Percentiles rank a stretch among this genome's conserved stretches.
phyloP scores from a whole-genome alignment of 257 asterid genomes.

The Parsonsia alboflavescens region DNA sequence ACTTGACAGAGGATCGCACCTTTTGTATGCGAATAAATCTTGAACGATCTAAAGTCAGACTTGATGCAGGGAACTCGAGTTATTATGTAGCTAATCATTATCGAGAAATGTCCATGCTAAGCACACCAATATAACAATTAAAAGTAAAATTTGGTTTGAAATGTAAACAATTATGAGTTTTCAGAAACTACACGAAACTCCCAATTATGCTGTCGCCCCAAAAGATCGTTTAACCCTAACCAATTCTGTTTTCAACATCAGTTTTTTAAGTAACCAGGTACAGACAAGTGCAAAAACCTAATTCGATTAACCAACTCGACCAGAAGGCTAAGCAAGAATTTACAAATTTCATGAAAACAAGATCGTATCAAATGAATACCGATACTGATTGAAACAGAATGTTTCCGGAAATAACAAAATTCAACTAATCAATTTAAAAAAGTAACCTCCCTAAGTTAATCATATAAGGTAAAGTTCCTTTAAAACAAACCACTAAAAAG shows the following conservation, averaged over 20 bases:
- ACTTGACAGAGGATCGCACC: neutral
- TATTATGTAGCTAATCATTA: neutral
- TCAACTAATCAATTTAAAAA: neutral
- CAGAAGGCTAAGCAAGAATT: no score
- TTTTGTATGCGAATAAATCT: neutral
- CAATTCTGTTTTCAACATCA: neutral
- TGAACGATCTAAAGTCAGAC: neutral
- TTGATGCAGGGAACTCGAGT: neutral
- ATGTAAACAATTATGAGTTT: neutral
- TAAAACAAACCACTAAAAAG: no score
- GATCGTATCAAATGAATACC: neutral
- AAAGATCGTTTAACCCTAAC: neutral
- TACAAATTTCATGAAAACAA: neutral
- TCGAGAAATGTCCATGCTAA: neutral
- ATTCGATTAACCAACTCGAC: neutral
- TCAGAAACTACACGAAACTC: neutral
- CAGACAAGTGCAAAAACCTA: neutral
- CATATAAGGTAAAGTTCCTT: conserved; percentile 3
- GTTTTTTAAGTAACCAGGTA: neutral
- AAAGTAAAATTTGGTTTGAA: neutral
- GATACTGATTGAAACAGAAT: neutral
- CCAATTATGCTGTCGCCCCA: neutral
- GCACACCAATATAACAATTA: neutral
- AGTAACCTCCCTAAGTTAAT: conserved; percentile 1
- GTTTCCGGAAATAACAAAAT: conserved; percentile 11